These are phyloP conservation scores for Chytriomyces sp. DNA, from an alignment of 192 early-diverging fungal species.

Conservation along the genomic window DNA sequence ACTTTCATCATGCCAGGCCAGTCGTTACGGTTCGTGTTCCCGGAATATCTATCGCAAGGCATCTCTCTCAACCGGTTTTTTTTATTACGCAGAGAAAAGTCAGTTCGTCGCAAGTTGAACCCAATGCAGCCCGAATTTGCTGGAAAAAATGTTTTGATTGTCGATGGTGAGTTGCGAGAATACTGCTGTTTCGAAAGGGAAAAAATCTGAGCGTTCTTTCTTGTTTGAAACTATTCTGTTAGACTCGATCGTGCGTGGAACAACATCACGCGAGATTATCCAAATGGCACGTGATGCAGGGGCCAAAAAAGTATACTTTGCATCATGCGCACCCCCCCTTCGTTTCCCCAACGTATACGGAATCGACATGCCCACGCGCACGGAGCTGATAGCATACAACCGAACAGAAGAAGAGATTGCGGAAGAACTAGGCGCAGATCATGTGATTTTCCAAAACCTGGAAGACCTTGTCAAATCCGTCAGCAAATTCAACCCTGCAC, in stretches of 20 bases:
- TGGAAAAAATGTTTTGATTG: slow-evolving; percentile 94
- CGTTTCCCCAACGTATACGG: slow-evolving; percentile 98
- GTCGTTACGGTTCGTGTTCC: slow-evolving; percentile 38
- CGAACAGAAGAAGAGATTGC: slow-evolving; percentile 86
- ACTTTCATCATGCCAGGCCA: slow-evolving; percentile 99
- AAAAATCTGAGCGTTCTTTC: slow-evolving; percentile 2
- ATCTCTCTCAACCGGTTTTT: background rate
- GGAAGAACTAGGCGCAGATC: slow-evolving; percentile 88
- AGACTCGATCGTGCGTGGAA: slow-evolving; percentile 99
- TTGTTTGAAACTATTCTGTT: slow-evolving; percentile 13
- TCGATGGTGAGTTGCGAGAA: slow-evolving; percentile 73
- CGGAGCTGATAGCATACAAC: slow-evolving; percentile 87
- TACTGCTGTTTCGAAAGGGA: background rate
- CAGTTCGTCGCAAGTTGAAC: slow-evolving; percentile 96
- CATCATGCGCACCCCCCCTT: slow-evolving; percentile 95
- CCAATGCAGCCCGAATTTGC: slow-evolving; percentile 97
- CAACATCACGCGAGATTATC: slow-evolving; percentile 98
- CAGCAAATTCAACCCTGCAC: slow-evolving; percentile 80
- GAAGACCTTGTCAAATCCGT: slow-evolving; percentile 86
- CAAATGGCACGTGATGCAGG: slow-evolving; percentile 99
- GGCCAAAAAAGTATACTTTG: slow-evolving; percentile 98
- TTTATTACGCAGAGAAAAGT: slow-evolving; percentile 60
- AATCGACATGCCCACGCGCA: slow-evolving; percentile 97
- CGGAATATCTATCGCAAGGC: background rate
- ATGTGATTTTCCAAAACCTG: slow-evolving; percentile 91